Evolutionary conservation across 768 basidiomycete genomes (phyloP), one percentile per base, ranked within the genome.

Genomic region (Pleurotus eryngii): DNA sequence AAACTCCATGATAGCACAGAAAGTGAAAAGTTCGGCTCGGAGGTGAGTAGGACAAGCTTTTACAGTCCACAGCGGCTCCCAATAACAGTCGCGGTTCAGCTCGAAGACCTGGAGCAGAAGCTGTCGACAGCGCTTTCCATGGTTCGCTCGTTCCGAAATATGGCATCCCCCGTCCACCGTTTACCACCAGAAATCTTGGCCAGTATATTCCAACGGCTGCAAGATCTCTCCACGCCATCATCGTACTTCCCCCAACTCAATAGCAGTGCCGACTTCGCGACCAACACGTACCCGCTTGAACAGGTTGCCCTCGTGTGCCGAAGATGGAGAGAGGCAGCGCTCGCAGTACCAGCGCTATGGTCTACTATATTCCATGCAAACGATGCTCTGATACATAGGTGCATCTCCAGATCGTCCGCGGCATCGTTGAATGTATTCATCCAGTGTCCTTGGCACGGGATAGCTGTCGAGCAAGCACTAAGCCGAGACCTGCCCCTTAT

Each of bases 221-320:
- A 54, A 54, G 51, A 54, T n/a, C 51, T 54, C 3, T 54, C 51
- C 7, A 54, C 51, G 7, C 51, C 51, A n/a, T n/a, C 35, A n/a
- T 54, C 51, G 5, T 54, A 54, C 39, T 39, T 54, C 17, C 51
- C 51, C 24, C 51, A 54, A 42, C 37, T 26, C 51, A 35, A 54
- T 3, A 4, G 18, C 17, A 12, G 15, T 20, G 15, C 17, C 18
- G 39, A 54, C n/a, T 54, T 20, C 15, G 42, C 42, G 3, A 3
- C 5, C 51, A 40, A 35, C 11, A n/a, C 51, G 35, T 54, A 54
- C 39, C 51, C 51, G 9, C 39, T 54, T 5, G 38, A 54, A 54
- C 51, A 37, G 7, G 39, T 54, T 14, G 42, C 51, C 15, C 51
- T 54, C 11, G 51, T 54, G 18, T 54, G 51, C 42, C 37, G 51